These are phyloP conservation scores for Leonotis leonurus DNA, from an alignment of 257 asterid species.

Conservation along the genomic window DNA sequence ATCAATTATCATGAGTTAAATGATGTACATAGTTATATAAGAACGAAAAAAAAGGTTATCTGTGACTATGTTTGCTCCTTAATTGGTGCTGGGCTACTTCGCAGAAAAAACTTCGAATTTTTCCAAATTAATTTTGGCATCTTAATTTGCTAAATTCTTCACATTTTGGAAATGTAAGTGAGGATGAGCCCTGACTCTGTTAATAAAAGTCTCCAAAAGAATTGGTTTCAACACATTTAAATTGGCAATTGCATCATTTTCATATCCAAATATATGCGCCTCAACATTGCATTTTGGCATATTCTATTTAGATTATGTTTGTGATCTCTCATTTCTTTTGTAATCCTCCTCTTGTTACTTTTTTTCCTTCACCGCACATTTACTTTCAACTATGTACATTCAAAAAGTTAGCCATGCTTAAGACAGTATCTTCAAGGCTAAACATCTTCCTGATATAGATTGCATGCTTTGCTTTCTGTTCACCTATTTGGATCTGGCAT, in stretches of 20 bases:
- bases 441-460: neutral
- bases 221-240: neutral
- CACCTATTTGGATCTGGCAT: no score
- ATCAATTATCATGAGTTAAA: neutral
- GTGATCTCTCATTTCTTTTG: neutral
- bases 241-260: neutral
- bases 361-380: neutral
- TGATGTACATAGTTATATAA: neutral
- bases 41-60: neutral
- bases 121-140: neutral
- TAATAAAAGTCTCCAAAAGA: neutral
- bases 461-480: neutral
- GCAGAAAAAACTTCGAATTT: neutral
- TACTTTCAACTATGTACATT: neutral
- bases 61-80: neutral
- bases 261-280: neutral
- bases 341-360: neutral
- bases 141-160: neutral
- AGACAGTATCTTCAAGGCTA: neutral
- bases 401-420: neutral
- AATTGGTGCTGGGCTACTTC: neutral
- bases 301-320: neutral
- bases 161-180: neutral
- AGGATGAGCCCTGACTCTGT: neutral
- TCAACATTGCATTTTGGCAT: conserved; percentile 2